Evolutionary conservation across 331 rosid genomes (phyloP), one percentile per base, ranked within the genome.

Genomic region (Cydonia oblonga): DNA sequence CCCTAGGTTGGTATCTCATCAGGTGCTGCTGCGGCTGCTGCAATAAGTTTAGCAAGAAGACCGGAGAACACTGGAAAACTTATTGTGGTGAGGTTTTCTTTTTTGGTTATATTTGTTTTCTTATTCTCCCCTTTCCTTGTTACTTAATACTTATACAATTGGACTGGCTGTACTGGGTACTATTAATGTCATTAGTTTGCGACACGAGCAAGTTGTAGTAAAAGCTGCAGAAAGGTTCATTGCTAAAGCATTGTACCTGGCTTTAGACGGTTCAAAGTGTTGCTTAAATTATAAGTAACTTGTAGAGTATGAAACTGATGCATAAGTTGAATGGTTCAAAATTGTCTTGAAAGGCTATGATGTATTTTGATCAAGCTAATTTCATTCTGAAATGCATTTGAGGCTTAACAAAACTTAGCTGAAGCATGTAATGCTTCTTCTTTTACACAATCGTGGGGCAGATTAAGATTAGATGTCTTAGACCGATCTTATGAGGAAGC

Each of bases 11-110:
- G 98, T 64, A 89, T 90, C 75, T 93, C 98, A 68, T 93, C 97
- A 20, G 98, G 98, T 80, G 98, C 97, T 59, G 98, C 98, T 66
- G 97, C 98, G 16, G 95, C 87, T 5, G 98, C 98, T 58, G 97
- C 95, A 74, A 66, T 93, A 75, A 84, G 76, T 78, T 80, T 90
- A 79, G 97, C 91, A 72, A 86, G 87, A 78, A 84, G 96, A 73
- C 88, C 95, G 24, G 95, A 89, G 81, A 89, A 90, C 72, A 79
- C 91, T 57, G 92, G 98, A 73, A 93, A 89, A 74, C 92, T 93
- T 66, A 85, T 93, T 64, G 86, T 33, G 69, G 98, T 93, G 71
- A 82, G 95, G 87, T 84, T 61, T 61, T 62, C 23, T 10, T 19
- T 62, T 62, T 64, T 32, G 28, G 26, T 32, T 64, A 16, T 30